These are phyloP conservation scores for Pilatotrama ljubarskyi DNA, from an alignment of 768 basidiomycete species.

Conservation along the genomic window DNA sequence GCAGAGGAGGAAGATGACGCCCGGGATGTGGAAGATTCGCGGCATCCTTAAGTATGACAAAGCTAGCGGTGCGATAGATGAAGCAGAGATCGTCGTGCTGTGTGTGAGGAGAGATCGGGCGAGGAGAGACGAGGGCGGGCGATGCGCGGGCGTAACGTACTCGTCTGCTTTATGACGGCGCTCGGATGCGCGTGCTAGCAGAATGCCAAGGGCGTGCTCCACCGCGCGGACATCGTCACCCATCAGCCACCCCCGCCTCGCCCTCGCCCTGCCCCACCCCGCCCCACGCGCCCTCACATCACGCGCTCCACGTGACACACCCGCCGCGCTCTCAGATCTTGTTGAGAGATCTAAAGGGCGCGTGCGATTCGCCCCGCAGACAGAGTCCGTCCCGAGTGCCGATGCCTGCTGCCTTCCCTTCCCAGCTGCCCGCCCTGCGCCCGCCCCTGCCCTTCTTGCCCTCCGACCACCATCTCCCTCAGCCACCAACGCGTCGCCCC, in stretches of 20 bases:
- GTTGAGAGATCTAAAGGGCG: slow-evolving; percentile 7
- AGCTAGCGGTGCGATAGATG: not conserved
- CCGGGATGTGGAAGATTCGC: slow-evolving; percentile 57
- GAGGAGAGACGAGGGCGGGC: not conserved
- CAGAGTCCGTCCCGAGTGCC: slow-evolving; percentile 1
- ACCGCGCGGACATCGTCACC: not conserved
- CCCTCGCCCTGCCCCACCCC: not conserved
- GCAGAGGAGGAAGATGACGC: slow-evolving; percentile 52
- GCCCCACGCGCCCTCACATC: not conserved
- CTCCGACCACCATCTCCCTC: slow-evolving; percentile 18
- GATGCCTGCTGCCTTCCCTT: not conserved
- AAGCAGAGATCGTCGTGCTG: not conserved
- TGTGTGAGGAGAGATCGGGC: not conserved
- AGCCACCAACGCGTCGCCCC: slow-evolving; percentile 16
- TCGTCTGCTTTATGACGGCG: not conserved
- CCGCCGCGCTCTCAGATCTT: slow-evolving; percentile 1
- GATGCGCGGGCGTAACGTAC: not conserved
- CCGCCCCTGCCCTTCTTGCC: slow-evolving; percentile 6
- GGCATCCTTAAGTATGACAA: slow-evolving; percentile 9
- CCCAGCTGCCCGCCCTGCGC: not conserved
- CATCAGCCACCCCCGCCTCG: not conserved
- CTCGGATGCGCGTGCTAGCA: not conserved
- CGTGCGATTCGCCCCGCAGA: too few species aligned
- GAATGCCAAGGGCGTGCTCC: not conserved
- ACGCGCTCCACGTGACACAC: slow-evolving; percentile 15